Evolutionary conservation across 140 eudicot species (phyloP).

Genomic region (Cichorium intybus): DNA sequence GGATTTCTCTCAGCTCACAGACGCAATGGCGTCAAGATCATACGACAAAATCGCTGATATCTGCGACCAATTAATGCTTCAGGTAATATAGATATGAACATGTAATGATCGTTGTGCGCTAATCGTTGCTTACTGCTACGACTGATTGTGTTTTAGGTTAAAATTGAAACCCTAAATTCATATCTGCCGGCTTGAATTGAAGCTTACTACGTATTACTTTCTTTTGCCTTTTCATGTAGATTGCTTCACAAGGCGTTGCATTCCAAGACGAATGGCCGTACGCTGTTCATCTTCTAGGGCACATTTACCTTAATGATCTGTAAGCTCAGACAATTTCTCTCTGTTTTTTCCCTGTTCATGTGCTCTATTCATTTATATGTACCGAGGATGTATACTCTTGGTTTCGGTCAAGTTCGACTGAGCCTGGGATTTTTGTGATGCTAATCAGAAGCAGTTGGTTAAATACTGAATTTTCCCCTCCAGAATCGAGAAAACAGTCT

Average conservation of each 20-base stretch:
- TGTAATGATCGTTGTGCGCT: background rate
- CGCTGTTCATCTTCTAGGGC: constrained; percentile 83
- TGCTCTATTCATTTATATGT: background rate
- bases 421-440: background rate
- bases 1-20: constrained; percentile 69
- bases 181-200: background rate
- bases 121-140: background rate
- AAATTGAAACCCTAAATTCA: constrained; percentile 38
- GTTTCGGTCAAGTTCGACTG: background rate
- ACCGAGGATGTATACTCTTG: background rate
- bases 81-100: constrained; percentile 31
- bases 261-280: constrained; percentile 88
- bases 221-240: constrained; percentile 25
- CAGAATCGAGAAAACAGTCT: constrained; percentile 8
- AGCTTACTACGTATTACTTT: background rate
- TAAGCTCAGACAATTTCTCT: constrained; percentile 13
- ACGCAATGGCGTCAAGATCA: constrained; percentile 61
- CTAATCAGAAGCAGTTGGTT: background rate
- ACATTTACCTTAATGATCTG: constrained; percentile 78
- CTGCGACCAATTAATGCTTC: constrained; percentile 70
- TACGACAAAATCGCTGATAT: constrained; percentile 65
- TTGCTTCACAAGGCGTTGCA: constrained; percentile 61
- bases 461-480: background rate
- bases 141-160: constrained; percentile 6
- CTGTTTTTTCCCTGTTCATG: background rate